Conservation (phyloP, 768 basidiomycete genomes). For the Amanita molliuscula region DNA sequence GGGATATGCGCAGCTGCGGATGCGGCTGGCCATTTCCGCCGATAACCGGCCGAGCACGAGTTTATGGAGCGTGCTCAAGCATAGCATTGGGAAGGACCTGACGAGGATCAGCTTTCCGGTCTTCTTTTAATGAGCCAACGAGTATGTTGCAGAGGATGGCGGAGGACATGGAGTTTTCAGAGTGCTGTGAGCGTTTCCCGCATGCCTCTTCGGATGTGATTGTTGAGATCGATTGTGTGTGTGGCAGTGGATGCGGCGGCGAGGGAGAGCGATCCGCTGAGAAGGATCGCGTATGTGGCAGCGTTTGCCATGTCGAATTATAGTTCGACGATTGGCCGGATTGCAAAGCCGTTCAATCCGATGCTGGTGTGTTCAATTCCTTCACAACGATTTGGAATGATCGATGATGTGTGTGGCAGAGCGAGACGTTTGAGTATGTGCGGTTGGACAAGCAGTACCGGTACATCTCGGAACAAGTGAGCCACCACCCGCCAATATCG, state of each 20-base stretch:
- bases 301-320: slow-evolving; percentile 99
- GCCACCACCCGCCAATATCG: slow-evolving; percentile 93
- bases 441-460: slow-evolving; percentile 80
- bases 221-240: background rate
- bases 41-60: slow-evolving; percentile 88
- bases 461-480: slow-evolving; percentile 94
- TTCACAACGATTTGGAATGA: background rate
- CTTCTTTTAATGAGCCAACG: slow-evolving; percentile 87
- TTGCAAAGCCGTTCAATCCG: slow-evolving; percentile 96
- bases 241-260: slow-evolving; percentile 74
- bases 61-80: slow-evolving; percentile 91
- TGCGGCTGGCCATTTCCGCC: slow-evolving; percentile 42
- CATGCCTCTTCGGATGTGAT: background rate
- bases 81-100: slow-evolving; percentile 91
- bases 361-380: slow-evolving; percentile 56
- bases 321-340: slow-evolving; percentile 89
- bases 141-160: slow-evolving; percentile 97
- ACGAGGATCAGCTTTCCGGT: slow-evolving; percentile 95
- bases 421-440: slow-evolving; percentile 94
- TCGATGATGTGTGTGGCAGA: slow-evolving; percentile 25
- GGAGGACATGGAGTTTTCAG: slow-evolving; percentile 96
- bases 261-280: slow-evolving; percentile 62
- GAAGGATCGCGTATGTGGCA: slow-evolving; percentile 84
- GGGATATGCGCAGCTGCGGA: slow-evolving; percentile 60
- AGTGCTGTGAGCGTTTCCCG: slow-evolving; percentile 54